Evolutionary conservation across 1,284 basidiomycete genomes (phyloP), one percentile per base, ranked within the genome.

Genomic region (Macrocystidia cucumis): DNA sequence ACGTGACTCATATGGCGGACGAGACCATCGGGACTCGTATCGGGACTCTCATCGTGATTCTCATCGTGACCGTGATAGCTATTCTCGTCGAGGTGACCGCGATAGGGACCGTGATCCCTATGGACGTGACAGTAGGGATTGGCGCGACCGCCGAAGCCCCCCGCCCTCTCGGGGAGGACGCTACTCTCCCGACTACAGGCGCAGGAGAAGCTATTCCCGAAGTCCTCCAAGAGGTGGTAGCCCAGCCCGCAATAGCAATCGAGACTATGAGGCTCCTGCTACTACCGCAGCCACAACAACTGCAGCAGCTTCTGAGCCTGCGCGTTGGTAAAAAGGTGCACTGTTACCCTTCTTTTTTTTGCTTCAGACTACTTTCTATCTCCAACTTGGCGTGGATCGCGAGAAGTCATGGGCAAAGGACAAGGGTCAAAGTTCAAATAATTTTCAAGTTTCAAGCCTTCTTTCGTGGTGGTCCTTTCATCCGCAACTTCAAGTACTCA

Each of bases 141-240:
- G 75, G 63, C 66, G 70, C 38, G 72, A 75, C 19, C 61, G 67
- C 38, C 78, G 83, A 44, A 83, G 79, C 63, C 78, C 78, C 20
- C 67, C 80, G 43, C 73, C 78, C 22, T 54, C 61, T 35, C 60
- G 68, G 38, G 61, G 69, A 44, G 65, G 77, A 40, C 66, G 81
- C 38, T 77, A 82, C 63, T 83, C 80, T 40, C 82, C 83, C 40
- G 82, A 85, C 47, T 76, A 81, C 45, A 68, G 80, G 47, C 70
- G 70, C 53, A 78, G 84, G 36, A 67, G 73, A 52, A 86, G 81
- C 60, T 81, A 85, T 48, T 86, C 82, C 37, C 70, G 79, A 49
- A 85, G 79, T 59, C 85, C 85, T 23, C 80, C 81, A 38, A 66
- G 81, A 49, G 81, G 79, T 39, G 75, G 78, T 55, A 86, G 83